Conservation (phyloP, 2,329 filamentous ascomycete genomes). For the Scytalidium lignicola region DNA sequence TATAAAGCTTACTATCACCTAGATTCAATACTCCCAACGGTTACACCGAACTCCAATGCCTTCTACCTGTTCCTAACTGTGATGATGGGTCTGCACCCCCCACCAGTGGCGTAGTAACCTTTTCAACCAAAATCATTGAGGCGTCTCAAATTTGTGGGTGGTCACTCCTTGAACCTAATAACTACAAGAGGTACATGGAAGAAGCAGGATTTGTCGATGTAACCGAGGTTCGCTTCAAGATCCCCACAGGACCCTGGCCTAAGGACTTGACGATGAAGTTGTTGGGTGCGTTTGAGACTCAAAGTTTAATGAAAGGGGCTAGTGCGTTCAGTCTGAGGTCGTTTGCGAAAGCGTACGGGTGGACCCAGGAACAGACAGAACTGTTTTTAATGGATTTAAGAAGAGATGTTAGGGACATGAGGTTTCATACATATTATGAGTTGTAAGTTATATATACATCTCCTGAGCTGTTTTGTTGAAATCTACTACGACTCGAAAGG, state of each 20-base stretch:
- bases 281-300: slow-evolving; percentile 15
- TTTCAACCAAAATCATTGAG: background rate
- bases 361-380: slow-evolving; percentile 11
- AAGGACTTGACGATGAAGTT: slow-evolving; percentile 13
- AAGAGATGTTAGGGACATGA: slow-evolving; percentile 10
- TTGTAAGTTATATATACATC: background rate
- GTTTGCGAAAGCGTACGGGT: slow-evolving; percentile 12
- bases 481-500: background rate
- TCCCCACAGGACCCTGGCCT: slow-evolving; percentile 12
- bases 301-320: slow-evolving; percentile 12
- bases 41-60: slow-evolving; percentile 26
- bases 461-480: background rate
- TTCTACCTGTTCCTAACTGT: slow-evolving; percentile 6
- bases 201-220: slow-evolving; percentile 14
- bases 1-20: background rate
- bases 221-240: slow-evolving; percentile 11
- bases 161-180: background rate
- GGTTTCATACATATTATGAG: background rate
- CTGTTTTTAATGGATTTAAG: slow-evolving; percentile 12
- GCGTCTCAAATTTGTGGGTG: background rate
- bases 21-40: slow-evolving; percentile 19
- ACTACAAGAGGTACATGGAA: slow-evolving; percentile 23
- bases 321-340: slow-evolving; percentile 13
- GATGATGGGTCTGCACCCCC: slow-evolving; percentile 3
- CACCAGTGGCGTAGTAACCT: background rate